A percentile compares a stretch with the other conserved stretches of the same genome.
phyloP scores from a whole-genome alignment of 176 grass and related monocot species.

The Oryza australiensis region DNA sequence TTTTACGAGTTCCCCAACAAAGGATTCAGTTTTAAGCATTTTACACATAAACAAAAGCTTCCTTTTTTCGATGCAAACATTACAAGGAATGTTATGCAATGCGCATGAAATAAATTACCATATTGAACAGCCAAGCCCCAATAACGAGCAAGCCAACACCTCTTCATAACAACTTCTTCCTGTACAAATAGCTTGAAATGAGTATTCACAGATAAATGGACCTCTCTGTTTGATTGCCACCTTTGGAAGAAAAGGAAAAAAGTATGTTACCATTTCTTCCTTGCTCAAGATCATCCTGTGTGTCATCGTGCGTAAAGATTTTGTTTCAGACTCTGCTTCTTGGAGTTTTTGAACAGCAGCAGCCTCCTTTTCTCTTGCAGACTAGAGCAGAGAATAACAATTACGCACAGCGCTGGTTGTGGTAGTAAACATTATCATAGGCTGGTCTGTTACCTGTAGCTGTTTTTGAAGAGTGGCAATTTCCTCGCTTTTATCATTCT shows the following conservation, averaged over 20 bases:
- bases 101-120: conserved; percentile 43
- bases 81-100: not conserved
- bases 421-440: conserved; percentile 10
- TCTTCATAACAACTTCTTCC: conserved; percentile 92
- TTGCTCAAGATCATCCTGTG: conserved; percentile 85
- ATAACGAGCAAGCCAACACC: conserved; percentile 96
- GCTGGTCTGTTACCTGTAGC: conserved; percentile 60
- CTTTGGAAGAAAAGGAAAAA: conserved; percentile 23
- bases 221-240: not conserved
- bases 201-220: conserved; percentile 7
- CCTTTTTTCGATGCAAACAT: not conserved
- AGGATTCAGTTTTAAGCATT: not conserved
- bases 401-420: not conserved
- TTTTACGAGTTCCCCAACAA: not conserved
- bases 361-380: conserved; percentile 54
- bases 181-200: conserved; percentile 39
- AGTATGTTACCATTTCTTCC: conserved; percentile 77
- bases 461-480: conserved; percentile 66
- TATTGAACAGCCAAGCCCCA: conserved; percentile 86
- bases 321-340: conserved; percentile 73
- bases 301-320: conserved; percentile 75
- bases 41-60: not conserved
- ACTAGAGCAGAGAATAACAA: conserved; percentile 52
- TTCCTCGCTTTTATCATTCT: conserved; percentile 76
- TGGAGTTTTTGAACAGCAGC: conserved; percentile 55